phyloP scores from a whole-genome alignment of 139 green algal species.

The Nannochloris sp. region DNA sequence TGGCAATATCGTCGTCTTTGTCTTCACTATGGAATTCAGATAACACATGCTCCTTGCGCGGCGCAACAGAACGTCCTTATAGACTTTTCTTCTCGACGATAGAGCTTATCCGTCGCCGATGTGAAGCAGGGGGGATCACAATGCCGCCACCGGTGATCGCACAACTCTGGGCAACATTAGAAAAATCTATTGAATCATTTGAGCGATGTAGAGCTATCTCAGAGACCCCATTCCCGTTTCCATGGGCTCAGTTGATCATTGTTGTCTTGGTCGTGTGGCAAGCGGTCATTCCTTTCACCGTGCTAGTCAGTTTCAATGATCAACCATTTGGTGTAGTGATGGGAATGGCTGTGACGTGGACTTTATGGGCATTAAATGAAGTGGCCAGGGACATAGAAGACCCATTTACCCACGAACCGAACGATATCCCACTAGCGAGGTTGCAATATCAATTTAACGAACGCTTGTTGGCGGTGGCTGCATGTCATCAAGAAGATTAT shows the following conservation, averaged over 20 bases:
- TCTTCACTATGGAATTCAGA: neutral
- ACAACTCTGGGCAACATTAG: neutral
- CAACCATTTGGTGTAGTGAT: constrained; percentile 21
- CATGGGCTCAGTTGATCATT: constrained; percentile 49
- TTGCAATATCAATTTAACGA: constrained; percentile 56
- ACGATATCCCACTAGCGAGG: constrained; percentile 47
- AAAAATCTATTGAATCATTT: constrained; percentile 14
- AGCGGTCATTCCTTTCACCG: constrained; percentile 31
- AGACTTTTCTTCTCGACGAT: constrained; percentile 22
- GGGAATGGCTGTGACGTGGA: constrained; percentile 23
- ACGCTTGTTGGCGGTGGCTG: constrained; percentile 24
- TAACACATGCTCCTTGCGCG: constrained; percentile 3
- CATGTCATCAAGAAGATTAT: too few species aligned
- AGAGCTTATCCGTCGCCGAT: neutral
- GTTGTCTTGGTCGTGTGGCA: constrained; percentile 37
- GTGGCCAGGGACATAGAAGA: constrained; percentile 41
- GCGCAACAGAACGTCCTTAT: constrained; percentile 19
- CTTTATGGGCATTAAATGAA: constrained; percentile 45
- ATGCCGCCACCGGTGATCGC: constrained; percentile 23
- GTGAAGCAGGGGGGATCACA: constrained; percentile 8
- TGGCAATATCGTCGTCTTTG: too few species aligned
- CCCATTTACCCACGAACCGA: constrained; percentile 45
- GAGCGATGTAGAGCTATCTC: constrained; percentile 29
- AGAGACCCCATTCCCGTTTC: constrained; percentile 63
- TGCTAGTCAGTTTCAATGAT: constrained; percentile 23